Conservation (phyloP, 129 eudicot genomes). For the Ambrosia artemisiifolia region DNA sequence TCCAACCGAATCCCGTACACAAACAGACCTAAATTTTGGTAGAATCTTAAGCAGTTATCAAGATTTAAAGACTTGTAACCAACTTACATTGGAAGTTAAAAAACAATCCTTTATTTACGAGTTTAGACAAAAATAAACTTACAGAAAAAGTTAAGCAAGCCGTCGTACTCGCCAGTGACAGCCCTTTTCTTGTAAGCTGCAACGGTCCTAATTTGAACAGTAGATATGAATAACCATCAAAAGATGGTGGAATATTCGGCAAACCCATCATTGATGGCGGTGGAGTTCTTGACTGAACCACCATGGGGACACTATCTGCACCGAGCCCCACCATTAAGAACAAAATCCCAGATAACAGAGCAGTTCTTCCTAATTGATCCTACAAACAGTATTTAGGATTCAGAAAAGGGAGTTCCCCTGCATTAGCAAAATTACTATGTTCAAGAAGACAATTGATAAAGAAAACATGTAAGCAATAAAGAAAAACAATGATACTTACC, state of each 20-base stretch:
- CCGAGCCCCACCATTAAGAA: slow-evolving; percentile 86
- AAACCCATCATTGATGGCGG: slow-evolving; percentile 77
- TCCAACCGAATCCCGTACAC: too few species aligned
- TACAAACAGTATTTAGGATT: slow-evolving; percentile 38
- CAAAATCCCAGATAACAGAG: slow-evolving; percentile 71
- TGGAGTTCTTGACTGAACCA: slow-evolving; percentile 76
- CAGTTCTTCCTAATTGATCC: slow-evolving; percentile 95
- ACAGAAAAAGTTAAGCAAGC: slow-evolving; percentile 91
- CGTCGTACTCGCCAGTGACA: slow-evolving; percentile 76
- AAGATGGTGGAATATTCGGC: slow-evolving; percentile 60
- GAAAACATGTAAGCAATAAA: not conserved
- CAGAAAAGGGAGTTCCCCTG: slow-evolving; percentile 28
- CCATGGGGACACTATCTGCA: slow-evolving; percentile 71
- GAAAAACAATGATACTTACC: slow-evolving; percentile 39
- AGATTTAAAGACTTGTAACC: too few species aligned
- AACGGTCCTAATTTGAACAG: slow-evolving; percentile 82
- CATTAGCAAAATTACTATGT: slow-evolving; percentile 29
- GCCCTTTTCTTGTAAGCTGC: slow-evolving; percentile 77
- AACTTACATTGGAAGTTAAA: not conserved
- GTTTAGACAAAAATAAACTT: slow-evolving; percentile 19
- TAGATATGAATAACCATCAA: slow-evolving; percentile 69
- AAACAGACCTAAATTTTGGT: too few species aligned
- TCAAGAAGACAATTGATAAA: not conserved
- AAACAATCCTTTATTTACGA: not conserved
- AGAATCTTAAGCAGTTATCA: too few species aligned